A percentile compares a stretch with the other conserved stretches of the same genome.
Conservation (phyloP, 768 basidiomycete genomes). For the Kwoniella heveanensis region DNA sequence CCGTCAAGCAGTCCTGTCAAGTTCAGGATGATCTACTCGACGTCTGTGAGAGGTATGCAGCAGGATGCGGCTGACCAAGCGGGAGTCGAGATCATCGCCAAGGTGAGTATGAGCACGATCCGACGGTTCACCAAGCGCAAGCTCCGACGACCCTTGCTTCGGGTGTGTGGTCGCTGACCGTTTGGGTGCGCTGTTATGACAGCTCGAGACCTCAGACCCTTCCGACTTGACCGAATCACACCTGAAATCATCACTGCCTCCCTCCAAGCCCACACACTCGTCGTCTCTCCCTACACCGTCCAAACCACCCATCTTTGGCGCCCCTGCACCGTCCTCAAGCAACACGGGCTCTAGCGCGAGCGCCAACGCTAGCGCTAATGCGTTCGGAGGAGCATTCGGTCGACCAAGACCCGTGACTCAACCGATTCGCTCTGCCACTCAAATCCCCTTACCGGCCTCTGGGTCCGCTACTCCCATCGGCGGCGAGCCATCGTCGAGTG, state of each 20-base stretch:
- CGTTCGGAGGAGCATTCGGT: conserved; percentile 39
- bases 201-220: conserved; percentile 84
- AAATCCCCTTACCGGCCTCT: conserved; percentile 39
- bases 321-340: conserved; percentile 21
- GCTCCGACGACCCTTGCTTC: too few relatives aligned
- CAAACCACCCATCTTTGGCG: conserved; percentile 14
- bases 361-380: not conserved
- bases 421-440: conserved; percentile 33
- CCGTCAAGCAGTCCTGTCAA: conserved; percentile 79
- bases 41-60: conserved; percentile 65
- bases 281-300: conserved; percentile 38
- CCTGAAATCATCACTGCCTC: conserved; percentile 64
- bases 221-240: conserved; percentile 68
- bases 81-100: conserved; percentile 58
- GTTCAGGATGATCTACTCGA: conserved; percentile 85
- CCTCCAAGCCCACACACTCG: conserved; percentile 39
- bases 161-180: not conserved
- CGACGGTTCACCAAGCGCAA: not conserved
- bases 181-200: conserved; percentile 55
- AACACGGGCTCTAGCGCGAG: not conserved
- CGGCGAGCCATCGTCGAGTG: not conserved
- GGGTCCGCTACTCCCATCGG: conserved; percentile 32
- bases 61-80: conserved; percentile 63
- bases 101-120: conserved; percentile 46
- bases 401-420: conserved; percentile 33